Base-by-base conservation (phyloP, 2,329 filamentous ascomycete genomes). In the Penicillium sp. region DNA sequence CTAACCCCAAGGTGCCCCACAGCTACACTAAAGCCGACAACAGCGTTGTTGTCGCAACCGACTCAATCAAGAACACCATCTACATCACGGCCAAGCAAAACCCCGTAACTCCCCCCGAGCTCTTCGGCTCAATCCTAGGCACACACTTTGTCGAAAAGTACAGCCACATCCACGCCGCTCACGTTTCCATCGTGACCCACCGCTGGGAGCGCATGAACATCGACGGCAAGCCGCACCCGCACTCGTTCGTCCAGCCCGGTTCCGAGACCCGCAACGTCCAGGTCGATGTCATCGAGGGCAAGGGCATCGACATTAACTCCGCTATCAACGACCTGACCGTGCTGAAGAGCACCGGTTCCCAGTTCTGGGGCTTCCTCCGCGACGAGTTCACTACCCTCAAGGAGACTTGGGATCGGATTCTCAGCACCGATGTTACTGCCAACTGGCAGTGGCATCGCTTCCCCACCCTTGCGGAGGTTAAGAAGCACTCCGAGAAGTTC, bases 51-150 rank as follows among this genome's bases (percentile, higher is more conserved):
- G 92, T 99, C 53, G 90, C 93, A 56, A 99, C 93, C 53, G 93
- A 99, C 74, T 92, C 90, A 22, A 95, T 97, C 76, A 99, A 99
- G 78, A 95, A 99, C 75, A 97, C 88, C 63, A 85, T 88, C 68
- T 95, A 93, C 78, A 90, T 99, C 75, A 86, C 89, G 67, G 92
- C 93, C 66, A 96, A 95, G 77, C 86, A 95, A 74, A 80, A 95
- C 76, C 88, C 91, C 29, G 87, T 99, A 62, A 89, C 86, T 61
- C 91, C 93, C 13, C 92, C 93, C 0, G 93, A 99, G 77, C 83
- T 95, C 55, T 99, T 89, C 70, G 92, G 88, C 59, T 82, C 86
- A 64, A 87, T 88, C 61, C 77, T 99, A 45, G 90, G 88, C 61
- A 80, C 83, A 59, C 93, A 99, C 78, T 97, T 97, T 75, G 75